Conservation (phyloP, 2,329 filamentous ascomycete species). For the Epichloe coenophiala region DNA sequence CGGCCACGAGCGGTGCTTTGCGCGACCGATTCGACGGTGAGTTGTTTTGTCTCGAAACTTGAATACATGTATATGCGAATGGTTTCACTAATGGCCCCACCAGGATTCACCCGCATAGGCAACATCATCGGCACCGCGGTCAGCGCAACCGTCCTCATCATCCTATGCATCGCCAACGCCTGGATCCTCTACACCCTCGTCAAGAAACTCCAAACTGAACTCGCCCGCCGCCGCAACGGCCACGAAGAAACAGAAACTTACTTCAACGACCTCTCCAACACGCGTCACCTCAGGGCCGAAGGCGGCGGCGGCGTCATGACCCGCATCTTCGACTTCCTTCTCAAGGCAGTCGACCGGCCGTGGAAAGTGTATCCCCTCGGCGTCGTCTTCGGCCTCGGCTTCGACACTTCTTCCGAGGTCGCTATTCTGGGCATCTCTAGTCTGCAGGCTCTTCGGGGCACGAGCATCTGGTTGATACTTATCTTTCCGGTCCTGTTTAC, state of each 20-base stretch:
- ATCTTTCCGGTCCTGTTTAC: constrained; percentile 88
- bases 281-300: constrained; percentile 51
- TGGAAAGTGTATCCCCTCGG: constrained; percentile 97
- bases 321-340: constrained; percentile 57
- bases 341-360: constrained; percentile 57
- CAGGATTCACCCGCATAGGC: constrained; percentile 59
- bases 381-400: constrained; percentile 79
- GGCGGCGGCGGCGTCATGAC: constrained; percentile 68
- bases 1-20: constrained; percentile 76
- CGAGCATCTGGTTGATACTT: constrained; percentile 84
- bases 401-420: constrained; percentile 91
- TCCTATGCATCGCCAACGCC: constrained; percentile 70
- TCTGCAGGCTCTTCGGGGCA: constrained; percentile 73
- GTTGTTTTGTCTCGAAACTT: neutral
- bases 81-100: neutral
- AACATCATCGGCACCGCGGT: constrained; percentile 84
- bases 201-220: constrained; percentile 48
- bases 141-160: constrained; percentile 67
- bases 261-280: constrained; percentile 12
- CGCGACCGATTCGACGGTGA: constrained; percentile 58
- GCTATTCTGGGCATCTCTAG: constrained; percentile 82
- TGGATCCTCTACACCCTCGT: constrained; percentile 75
- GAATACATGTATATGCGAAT: neutral
- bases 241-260: constrained; percentile 15
- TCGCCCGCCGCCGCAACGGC: constrained; percentile 23